phyloP scores from a whole-genome alignment of 768 basidiomycete species.

The Xerocomellus chrysenteron region DNA sequence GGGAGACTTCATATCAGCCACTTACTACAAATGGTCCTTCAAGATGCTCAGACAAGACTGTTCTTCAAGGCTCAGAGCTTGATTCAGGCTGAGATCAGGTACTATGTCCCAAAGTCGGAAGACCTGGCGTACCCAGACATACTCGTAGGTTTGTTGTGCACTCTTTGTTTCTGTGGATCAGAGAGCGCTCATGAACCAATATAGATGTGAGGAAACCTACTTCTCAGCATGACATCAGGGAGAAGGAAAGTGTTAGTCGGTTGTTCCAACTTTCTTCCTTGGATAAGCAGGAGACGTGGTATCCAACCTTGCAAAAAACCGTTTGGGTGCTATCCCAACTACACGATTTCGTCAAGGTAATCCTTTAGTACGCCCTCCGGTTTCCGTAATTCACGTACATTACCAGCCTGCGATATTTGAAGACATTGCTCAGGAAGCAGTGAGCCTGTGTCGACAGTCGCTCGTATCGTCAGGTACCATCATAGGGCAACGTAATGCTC shows the following conservation, averaged over 20 bases:
- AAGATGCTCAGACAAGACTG: conserved; percentile 93
- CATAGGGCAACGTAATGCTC: conserved; percentile 50
- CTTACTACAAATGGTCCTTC: conserved; percentile 84
- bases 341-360: conserved; percentile 88
- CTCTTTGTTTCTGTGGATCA: background rate
- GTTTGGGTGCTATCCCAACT: conserved; percentile 91
- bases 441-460: conserved; percentile 78
- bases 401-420: conserved; percentile 89
- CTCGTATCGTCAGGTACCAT: conserved; percentile 70
- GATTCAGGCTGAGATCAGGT: conserved; percentile 84
- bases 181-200: conserved; percentile 4
- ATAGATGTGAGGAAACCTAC: conserved; percentile 48
- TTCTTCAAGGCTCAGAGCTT: conserved; percentile 96
- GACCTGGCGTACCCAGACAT: conserved; percentile 89
- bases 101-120: conserved; percentile 72
- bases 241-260: conserved; percentile 68
- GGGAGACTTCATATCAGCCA: conserved; percentile 74
- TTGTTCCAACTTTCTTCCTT: conserved; percentile 69
- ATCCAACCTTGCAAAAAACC: conserved; percentile 83
- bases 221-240: conserved; percentile 48
- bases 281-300: conserved; percentile 85
- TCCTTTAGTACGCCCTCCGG: conserved; percentile 11
- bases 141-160: conserved; percentile 55
- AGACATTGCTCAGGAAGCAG: conserved; percentile 93
- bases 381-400: background rate